phyloP scores from a whole-genome alignment of 257 asterid species.

The Fraxinus americana region DNA sequence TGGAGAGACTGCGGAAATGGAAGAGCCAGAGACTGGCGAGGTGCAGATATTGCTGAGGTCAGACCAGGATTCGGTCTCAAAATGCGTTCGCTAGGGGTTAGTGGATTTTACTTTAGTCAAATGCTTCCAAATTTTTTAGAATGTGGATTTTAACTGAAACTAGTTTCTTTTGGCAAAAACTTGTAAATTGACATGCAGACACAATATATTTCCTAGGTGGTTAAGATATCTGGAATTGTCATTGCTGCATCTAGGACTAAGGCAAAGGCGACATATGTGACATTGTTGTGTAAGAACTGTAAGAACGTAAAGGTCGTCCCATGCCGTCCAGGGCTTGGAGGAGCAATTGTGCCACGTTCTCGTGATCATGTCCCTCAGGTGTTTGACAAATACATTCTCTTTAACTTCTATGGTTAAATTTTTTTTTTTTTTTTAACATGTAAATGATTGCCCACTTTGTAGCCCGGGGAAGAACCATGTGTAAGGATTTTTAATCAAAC shows the following conservation, averaged over 20 bases:
- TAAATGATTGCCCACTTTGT: slow-evolving; percentile 9
- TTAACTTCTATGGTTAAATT: slow-evolving; percentile 1
- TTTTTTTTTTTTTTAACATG: not conserved
- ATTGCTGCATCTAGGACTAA: slow-evolving; percentile 99
- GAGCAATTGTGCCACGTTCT: slow-evolving; percentile 92
- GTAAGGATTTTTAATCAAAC: no score
- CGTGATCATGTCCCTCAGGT: slow-evolving; percentile 96
- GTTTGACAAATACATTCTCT: slow-evolving; percentile 5
- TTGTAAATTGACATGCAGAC: slow-evolving; percentile 51
- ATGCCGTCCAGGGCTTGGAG: slow-evolving; percentile 98
- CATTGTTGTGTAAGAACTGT: slow-evolving; percentile 86
- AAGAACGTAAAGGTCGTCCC: slow-evolving; percentile 87
- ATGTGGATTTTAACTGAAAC: slow-evolving; percentile 7
- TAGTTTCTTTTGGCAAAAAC: slow-evolving; percentile 10
- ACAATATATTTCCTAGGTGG: slow-evolving; percentile 84
- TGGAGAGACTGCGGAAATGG: slow-evolving; percentile 84
- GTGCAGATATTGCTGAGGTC: slow-evolving; percentile 89
- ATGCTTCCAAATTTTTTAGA: slow-evolving; percentile 7
- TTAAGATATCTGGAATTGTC: slow-evolving; percentile 87
- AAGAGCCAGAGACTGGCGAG: slow-evolving; percentile 85
- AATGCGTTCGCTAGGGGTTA: slow-evolving; percentile 87
- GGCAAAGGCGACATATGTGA: slow-evolving; percentile 95
- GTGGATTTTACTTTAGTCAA: slow-evolving; percentile 32
- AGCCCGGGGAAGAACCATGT: slow-evolving; percentile 89
- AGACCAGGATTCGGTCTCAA: slow-evolving; percentile 82